Conservation (phyloP, 345 rosid species). For the Acer yangbiense region DNA sequence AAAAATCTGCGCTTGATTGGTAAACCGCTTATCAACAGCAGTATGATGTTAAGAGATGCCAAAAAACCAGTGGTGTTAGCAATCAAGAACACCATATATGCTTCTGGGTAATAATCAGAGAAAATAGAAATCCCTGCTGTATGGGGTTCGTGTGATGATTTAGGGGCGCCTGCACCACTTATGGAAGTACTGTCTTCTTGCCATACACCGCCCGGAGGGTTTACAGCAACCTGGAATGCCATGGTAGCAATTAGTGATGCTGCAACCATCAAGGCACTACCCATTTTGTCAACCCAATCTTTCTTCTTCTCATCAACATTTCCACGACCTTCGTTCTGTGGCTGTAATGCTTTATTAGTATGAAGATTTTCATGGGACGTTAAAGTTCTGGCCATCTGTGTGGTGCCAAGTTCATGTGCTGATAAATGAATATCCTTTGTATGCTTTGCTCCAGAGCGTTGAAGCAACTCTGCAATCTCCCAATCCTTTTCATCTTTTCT, state of each 20-base stretch:
- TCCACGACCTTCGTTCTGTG: not conserved
- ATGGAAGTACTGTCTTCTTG: not conserved
- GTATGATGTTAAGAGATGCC: too few species aligned
- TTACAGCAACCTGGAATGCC: constrained; percentile 31
- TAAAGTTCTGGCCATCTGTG: not conserved
- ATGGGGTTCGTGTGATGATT: too few species aligned
- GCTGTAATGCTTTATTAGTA: not conserved
- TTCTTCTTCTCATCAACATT: not conserved
- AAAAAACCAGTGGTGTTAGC: too few species aligned
- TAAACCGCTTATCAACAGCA: too few species aligned
- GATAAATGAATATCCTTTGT: not conserved
- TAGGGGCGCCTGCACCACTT: too few species aligned
- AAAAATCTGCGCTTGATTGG: too few species aligned
- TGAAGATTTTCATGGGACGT: not conserved
- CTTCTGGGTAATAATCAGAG: too few species aligned
- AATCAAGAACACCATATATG: too few species aligned
- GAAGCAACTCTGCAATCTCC: not conserved
- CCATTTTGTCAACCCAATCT: constrained; percentile 5
- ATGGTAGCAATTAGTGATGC: constrained; percentile 36
- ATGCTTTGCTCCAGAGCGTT: not conserved
- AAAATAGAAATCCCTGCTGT: too few species aligned
- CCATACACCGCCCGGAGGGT: constrained; percentile 34
- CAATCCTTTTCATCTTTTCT: not conserved
- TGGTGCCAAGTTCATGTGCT: not conserved
- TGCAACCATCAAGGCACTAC: constrained; percentile 29